phyloP scores from a whole-genome alignment of 345 rosid species.

The Crucihimalaya himalaica region DNA sequence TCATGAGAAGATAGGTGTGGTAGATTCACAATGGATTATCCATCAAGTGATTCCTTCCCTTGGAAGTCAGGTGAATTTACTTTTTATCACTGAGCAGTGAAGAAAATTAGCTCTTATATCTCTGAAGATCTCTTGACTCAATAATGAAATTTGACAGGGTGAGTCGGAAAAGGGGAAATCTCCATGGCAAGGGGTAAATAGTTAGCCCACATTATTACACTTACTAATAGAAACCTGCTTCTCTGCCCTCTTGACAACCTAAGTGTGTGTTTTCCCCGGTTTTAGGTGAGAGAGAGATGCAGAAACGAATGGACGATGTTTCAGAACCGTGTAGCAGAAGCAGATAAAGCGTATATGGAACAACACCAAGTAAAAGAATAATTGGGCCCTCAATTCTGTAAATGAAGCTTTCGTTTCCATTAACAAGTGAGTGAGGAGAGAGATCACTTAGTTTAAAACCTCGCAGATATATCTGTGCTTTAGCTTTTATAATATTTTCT shows the following conservation, averaged over 20 bases:
- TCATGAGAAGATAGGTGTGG: constrained; percentile 91
- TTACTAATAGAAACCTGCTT: neutral
- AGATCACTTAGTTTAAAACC: constrained; percentile 26
- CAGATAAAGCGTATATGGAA: constrained; percentile 58
- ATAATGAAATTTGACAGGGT: constrained; percentile 54
- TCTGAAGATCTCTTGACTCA: neutral
- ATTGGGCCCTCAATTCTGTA: constrained; percentile 14
- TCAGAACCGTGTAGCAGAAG: constrained; percentile 64
- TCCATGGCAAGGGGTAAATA: constrained; percentile 83
- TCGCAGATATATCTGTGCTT: constrained; percentile 9
- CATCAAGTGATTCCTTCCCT: constrained; percentile 94
- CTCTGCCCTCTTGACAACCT: constrained; percentile 6
- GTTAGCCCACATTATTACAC: constrained; percentile 23
- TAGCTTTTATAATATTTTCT: constrained; percentile 11
- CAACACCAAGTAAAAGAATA: constrained; percentile 15
- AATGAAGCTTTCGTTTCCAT: constrained; percentile 38
- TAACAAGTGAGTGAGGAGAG: constrained; percentile 29
- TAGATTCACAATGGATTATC: constrained; percentile 97
- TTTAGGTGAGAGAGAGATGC: constrained; percentile 84
- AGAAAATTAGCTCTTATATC: neutral
- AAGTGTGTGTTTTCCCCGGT: constrained; percentile 2
- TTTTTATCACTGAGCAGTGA: neutral
- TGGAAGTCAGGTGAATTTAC: constrained; percentile 68
- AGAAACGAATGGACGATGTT: constrained; percentile 79
- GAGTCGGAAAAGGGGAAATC: constrained; percentile 62